Evolutionary conservation across 495 filamentous ascomycete genomes (phyloP).

Genomic region (Xylaria curta): DNA sequence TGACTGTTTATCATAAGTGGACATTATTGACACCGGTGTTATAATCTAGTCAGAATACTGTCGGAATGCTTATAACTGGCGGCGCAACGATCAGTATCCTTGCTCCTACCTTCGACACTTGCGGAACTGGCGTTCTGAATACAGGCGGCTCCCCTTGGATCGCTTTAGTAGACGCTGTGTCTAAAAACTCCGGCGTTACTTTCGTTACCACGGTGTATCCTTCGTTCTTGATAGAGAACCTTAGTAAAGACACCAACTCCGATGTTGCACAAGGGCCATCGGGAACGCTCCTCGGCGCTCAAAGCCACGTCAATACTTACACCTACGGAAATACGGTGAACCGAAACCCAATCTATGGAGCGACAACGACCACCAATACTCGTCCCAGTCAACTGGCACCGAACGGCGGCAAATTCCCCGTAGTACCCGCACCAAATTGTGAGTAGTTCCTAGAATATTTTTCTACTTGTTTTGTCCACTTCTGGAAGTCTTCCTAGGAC

Average conservation of each 20-base stretch:
- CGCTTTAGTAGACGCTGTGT: slow-evolving; percentile 46
- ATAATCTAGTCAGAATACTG: slow-evolving; percentile 47
- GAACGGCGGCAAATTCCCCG: slow-evolving; percentile 44
- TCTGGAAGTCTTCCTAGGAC: neutral
- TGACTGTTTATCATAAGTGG: too few relatives aligned
- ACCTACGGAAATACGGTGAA: slow-evolving; percentile 63
- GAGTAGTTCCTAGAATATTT: neutral
- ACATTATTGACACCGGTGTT: too few relatives aligned
- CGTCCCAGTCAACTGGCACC: slow-evolving; percentile 42
- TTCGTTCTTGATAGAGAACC: slow-evolving; percentile 51
- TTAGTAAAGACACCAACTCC: slow-evolving; percentile 44
- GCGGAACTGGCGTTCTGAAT: slow-evolving; percentile 63
- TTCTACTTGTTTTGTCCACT: neutral
- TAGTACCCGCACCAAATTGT: slow-evolving; percentile 43
- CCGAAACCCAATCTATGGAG: slow-evolving; percentile 64
- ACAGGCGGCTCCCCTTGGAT: slow-evolving; percentile 52
- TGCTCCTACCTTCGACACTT: slow-evolving; percentile 59
- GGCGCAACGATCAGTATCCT: slow-evolving; percentile 61
- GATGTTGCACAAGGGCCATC: slow-evolving; percentile 42
- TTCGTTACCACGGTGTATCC: slow-evolving; percentile 47
- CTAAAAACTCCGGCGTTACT: slow-evolving; percentile 48
- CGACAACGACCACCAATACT: slow-evolving; percentile 44
- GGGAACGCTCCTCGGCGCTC: slow-evolving; percentile 33
- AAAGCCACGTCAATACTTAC: slow-evolving; percentile 40
- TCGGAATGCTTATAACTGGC: slow-evolving; percentile 67